Evolutionary conservation across 2,329 filamentous ascomycete genomes (phyloP), one percentile per base, ranked within the genome.

Genomic region (Byssochlamys sp.): DNA sequence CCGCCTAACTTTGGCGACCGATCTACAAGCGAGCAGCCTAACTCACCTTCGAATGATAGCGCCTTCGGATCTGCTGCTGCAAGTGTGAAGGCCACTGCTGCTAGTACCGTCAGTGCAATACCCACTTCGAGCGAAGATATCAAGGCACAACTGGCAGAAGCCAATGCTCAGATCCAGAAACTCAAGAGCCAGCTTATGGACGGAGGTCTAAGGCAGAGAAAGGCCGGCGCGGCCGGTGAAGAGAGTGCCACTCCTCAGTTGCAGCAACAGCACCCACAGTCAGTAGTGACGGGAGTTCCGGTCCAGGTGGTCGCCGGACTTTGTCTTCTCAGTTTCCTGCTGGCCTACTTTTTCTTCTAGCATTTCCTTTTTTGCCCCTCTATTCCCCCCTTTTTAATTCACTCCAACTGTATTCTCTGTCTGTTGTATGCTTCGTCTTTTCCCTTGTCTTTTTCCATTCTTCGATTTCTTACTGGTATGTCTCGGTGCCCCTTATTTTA

Each of bases 341-440:
- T 97, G 66, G 94, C 91, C 57, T 99, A 96, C 77, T 84, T 97
- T 74, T 91, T 99, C 80, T 99, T 99, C 76, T 99, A 85, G 80
- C 60, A 63, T 57, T 59, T 61, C 61, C 58, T 56, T 58, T 61
- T 63, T 55, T 61, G 19, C 19, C 19, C 61, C 62, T 63, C 65
- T 61, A 63, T 49, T 61, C 55, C 57, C 55, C 57, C 60, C 62
- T 54, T 52, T 56, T 45, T 11, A 54, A 29, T 11, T 59, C 25
- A 55, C 48, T 58, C 55, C 55, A 57, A 62, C 63, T 61, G 59
- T 62, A 60, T 64, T 65, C 60, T 62, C 58, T 67, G 31, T 10
- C 19, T 54, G 45, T 14, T 51, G 48, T 54, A 31, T n/a, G 33
- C 14, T 39, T 45, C 29, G 25, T 19, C 35, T 27, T 39, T 55